A percentile compares a stretch with the other conserved stretches of the same genome.
These are phyloP conservation scores for Plantago coronopus DNA, from an alignment of 305 asterid species.

Conservation along the genomic window DNA sequence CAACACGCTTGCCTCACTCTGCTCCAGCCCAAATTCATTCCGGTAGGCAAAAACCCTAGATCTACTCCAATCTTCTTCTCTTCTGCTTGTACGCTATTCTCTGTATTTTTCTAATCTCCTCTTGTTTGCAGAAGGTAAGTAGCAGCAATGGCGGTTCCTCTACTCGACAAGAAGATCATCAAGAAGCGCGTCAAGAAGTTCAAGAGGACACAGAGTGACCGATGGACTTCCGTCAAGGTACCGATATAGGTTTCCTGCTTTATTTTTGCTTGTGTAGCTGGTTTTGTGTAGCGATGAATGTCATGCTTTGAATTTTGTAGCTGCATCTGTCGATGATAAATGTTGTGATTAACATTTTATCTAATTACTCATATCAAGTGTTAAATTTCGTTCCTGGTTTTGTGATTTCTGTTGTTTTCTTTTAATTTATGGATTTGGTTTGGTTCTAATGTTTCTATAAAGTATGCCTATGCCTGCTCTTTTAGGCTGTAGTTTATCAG, in stretches of 20 bases:
- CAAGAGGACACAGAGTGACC: constrained; percentile 49
- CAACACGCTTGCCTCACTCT: too few species aligned
- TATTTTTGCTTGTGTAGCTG: too few species aligned
- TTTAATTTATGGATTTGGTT: background rate
- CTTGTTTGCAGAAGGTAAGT: too few species aligned
- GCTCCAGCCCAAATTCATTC: too few species aligned
- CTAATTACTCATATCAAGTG: constrained; percentile 31
- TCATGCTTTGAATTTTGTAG: constrained; percentile 47
- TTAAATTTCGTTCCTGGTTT: background rate
- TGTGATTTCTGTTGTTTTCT: background rate
- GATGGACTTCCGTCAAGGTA: constrained; percentile 41
- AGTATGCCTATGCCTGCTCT: too few species aligned
- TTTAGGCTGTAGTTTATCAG: too few species aligned
- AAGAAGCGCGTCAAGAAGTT: constrained; percentile 50
- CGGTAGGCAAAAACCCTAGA: too few species aligned
- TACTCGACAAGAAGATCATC: constrained; percentile 26
- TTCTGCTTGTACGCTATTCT: too few species aligned
- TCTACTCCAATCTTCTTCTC: too few species aligned
- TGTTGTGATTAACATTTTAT: constrained; percentile 51
- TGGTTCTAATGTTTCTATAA: too few species aligned
- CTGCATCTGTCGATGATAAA: constrained; percentile 27
- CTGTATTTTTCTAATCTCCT: too few species aligned
- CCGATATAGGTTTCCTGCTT: too few species aligned
- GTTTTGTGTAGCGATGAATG: constrained; percentile 6
- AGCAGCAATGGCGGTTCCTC: background rate